These are phyloP conservation scores for Neurospora cerealis DNA, from an alignment of 495 filamentous ascomycete genomes.

Conservation along the genomic window DNA sequence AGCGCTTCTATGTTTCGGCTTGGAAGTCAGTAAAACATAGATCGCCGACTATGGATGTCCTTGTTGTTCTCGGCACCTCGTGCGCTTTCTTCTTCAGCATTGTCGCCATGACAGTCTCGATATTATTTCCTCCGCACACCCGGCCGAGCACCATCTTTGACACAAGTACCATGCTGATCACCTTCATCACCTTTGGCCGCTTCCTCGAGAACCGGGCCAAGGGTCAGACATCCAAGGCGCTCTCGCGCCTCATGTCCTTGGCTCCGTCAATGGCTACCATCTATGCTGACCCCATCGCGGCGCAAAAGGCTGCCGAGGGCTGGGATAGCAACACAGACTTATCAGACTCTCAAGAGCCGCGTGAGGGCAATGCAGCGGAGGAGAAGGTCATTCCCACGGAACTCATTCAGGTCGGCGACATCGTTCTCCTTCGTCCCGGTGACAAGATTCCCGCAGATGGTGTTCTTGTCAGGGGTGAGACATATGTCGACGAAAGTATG, in stretches of 20 bases:
- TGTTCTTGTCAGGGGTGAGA: conserved; percentile 74
- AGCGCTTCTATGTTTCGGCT: conserved; percentile 84
- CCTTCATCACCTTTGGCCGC: conserved; percentile 84
- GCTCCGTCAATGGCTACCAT: conserved; percentile 96
- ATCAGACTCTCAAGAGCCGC: conserved; percentile 35
- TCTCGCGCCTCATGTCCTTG: conserved; percentile 91
- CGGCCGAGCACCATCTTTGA: conserved; percentile 87
- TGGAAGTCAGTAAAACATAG: conserved; percentile 82
- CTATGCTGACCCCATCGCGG: conserved; percentile 92
- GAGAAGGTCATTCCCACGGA: conserved; percentile 86
- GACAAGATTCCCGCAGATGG: conserved; percentile 97
- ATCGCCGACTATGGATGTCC: conserved; percentile 94
- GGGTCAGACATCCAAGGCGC: conserved; percentile 88
- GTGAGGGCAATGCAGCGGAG: conserved; percentile 52
- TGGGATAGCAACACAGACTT: conserved; percentile 44
- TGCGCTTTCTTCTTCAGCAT: conserved; percentile 97
- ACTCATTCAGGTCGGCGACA: conserved; percentile 86
- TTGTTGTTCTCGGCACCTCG: conserved; percentile 88
- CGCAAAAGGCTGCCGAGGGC: conserved; percentile 74
- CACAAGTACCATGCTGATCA: conserved; percentile 97
- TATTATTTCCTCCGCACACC: conserved; percentile 57
- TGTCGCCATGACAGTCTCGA: conserved; percentile 74
- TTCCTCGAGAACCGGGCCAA: conserved; percentile 94
- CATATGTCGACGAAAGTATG: conserved; percentile 96
- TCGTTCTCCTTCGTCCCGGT: conserved; percentile 85